Conservation (phyloP, 2,329 filamentous ascomycete species). For the Fusarium euwallaceae region DNA sequence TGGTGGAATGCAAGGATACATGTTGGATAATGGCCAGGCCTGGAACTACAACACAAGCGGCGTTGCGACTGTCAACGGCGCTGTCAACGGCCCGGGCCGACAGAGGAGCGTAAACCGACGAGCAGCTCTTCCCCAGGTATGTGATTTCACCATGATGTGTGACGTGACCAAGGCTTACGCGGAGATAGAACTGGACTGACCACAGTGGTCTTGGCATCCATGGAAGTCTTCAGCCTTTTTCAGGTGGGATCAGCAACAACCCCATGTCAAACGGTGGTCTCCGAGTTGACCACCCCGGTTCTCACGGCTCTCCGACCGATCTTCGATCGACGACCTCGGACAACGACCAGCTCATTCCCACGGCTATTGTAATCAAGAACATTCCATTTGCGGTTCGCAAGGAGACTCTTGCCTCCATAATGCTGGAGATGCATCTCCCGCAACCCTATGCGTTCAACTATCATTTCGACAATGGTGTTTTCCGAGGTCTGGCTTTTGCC, state of each 20-base stretch:
- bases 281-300: constrained; percentile 58
- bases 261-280: constrained; percentile 57
- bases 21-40: constrained; percentile 78
- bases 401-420: constrained; percentile 90
- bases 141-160: not conserved
- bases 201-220: constrained; percentile 60
- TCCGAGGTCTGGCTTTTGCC: constrained; percentile 94
- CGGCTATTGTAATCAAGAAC: constrained; percentile 99
- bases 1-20: constrained; percentile 61
- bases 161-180: constrained; percentile 25
- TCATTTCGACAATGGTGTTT: constrained; percentile 98
- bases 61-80: constrained; percentile 73
- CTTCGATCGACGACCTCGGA: constrained; percentile 62
- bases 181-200: constrained; percentile 64
- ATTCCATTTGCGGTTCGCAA: constrained; percentile 99
- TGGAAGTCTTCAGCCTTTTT: constrained; percentile 53
- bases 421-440: constrained; percentile 94
- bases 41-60: constrained; percentile 82
- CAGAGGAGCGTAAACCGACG: constrained; percentile 67
- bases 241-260: constrained; percentile 52
- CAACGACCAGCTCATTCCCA: constrained; percentile 93
- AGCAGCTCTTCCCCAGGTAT: constrained; percentile 80
- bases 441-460: constrained; percentile 99
- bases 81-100: constrained; percentile 74
- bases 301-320: constrained; percentile 56